A percentile compares a stretch with the other conserved stretches of the same genome.
Conservation (phyloP, 2,329 filamentous ascomycete species). For the Trichothecium roseum region DNA sequence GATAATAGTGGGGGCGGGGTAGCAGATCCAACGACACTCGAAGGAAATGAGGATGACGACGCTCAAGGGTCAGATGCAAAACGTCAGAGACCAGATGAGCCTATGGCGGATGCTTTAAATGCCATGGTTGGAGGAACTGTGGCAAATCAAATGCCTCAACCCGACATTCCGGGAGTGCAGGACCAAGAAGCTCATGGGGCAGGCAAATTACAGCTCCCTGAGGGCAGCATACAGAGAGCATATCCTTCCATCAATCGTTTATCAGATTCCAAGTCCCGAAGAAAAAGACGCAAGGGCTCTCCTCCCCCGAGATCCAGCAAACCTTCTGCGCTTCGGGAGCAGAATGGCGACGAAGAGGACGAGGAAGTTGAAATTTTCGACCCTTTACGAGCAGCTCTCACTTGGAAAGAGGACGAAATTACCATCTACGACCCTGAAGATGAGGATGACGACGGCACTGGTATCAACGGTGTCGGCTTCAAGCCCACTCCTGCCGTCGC, state of each 20-base stretch:
- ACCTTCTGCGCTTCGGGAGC: conserved; percentile 8
- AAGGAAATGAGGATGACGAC: conserved; percentile 14
- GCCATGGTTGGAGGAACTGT: neutral
- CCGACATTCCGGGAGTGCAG: neutral
- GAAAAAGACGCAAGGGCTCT: conserved; percentile 23
- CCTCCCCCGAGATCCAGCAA: conserved; percentile 24
- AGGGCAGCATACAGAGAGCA: conserved; percentile 9
- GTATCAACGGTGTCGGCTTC: conserved; percentile 59
- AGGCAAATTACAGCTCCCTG: conserved; percentile 12
- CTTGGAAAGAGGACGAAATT: conserved; percentile 60
- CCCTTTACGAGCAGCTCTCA: conserved; percentile 47
- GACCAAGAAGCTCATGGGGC: conserved; percentile 5
- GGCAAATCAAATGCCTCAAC: neutral
- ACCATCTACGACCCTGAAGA: conserved; percentile 56
- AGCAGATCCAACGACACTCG: neutral
- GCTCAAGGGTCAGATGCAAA: conserved; percentile 23
- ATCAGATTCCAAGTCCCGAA: conserved; percentile 26
- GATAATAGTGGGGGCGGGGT: conserved; percentile 15
- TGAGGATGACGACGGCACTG: conserved; percentile 55
- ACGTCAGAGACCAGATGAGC: conserved; percentile 22
- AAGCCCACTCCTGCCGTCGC: conserved; percentile 52
- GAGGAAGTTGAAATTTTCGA: conserved; percentile 32
- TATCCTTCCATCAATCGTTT: conserved; percentile 27
- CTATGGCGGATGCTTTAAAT: conserved; percentile 15
- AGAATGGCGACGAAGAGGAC: conserved; percentile 15